Base-by-base conservation (phyloP, 371 early-diverging fungal genomes). In the Dichotomocladium elegans region DNA sequence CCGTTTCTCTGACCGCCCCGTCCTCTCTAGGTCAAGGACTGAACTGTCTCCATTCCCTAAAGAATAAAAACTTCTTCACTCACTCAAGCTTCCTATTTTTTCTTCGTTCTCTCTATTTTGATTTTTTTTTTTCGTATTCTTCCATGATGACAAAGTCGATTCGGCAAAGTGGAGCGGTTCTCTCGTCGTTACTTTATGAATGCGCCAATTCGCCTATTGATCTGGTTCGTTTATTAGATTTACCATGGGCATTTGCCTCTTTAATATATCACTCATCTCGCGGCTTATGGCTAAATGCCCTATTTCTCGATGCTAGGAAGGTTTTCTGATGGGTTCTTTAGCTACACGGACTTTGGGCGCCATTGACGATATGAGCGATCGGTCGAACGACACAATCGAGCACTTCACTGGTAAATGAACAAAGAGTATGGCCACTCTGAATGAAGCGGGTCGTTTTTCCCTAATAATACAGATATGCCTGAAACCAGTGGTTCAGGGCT, bases 161-260 rank as follows among this genome's bases (percentile, higher is more conserved):
- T 47, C 59, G 53, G 40, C 44, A 44, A 33, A 58, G 59, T 24
- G 55, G 60, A n/a, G 47, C 60, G 5, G 55, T 60, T 29, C 37
- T 54, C 6, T 31, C 60, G 10, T 21, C 54, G 5, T 37, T 60
- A 11, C 41, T 60, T 24, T 42, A 54, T 21, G 50, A 60, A 45
- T 60, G 60, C 15, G 50, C 60, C 14, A 60, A 60, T 33, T 25
- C 60, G 4, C 43, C 27, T 19, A 46, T 30, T 9, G 60, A 60
- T 34, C 12, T 50, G 11, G 60, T 48, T 40, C 40, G 41, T 35
- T 35, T n/a, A 11, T 15, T n/a, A 25, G 2, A 4, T 28, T 22
- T 15, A 37, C 15, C 28, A 44, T 1, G 17, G 28, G 9, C 7
- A 2, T 34, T 14, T 9, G 17, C 15, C 4, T 42, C 29, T n/a